These are phyloP conservation scores for Brassica cretica DNA, from an alignment of 345 rosid species.

Conservation along the genomic window DNA sequence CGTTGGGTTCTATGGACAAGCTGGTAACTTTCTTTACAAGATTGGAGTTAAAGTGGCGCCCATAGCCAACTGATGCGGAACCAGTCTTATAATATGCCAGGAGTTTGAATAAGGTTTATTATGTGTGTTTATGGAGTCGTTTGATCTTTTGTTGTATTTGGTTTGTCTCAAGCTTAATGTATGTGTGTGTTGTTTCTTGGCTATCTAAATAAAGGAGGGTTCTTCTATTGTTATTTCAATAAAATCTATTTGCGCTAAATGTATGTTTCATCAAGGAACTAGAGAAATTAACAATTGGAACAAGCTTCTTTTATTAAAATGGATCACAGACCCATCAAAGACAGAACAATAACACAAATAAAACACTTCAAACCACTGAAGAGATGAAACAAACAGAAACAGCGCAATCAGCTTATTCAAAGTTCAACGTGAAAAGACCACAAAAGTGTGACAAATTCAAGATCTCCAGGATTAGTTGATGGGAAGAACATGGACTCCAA, in stretches of 20 bases:
- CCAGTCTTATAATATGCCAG: not conserved
- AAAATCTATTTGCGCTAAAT: not conserved
- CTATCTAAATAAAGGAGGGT: conserved; percentile 16
- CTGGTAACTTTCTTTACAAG: conserved; percentile 29
- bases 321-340: not conserved
- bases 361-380: not conserved
- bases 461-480: conserved; percentile 7
- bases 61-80: conserved; percentile 21
- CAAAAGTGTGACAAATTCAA: not conserved
- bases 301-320: not conserved
- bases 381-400: not conserved
- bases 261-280: not conserved
- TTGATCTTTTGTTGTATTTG: conserved; percentile 19
- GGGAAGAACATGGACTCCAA: conserved; percentile 39
- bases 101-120: conserved; percentile 10
- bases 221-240: not conserved
- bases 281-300: not conserved
- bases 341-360: not conserved
- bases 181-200: not conserved
- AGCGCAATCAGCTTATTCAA: not conserved
- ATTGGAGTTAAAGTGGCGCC: conserved; percentile 37
- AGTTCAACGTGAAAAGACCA: not conserved
- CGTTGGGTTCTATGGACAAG: conserved; percentile 38
- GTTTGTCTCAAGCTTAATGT: not conserved
- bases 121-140: conserved; percentile 9